Conservation (phyloP, 768 basidiomycete species). For the Amanita exitialis region DNA sequence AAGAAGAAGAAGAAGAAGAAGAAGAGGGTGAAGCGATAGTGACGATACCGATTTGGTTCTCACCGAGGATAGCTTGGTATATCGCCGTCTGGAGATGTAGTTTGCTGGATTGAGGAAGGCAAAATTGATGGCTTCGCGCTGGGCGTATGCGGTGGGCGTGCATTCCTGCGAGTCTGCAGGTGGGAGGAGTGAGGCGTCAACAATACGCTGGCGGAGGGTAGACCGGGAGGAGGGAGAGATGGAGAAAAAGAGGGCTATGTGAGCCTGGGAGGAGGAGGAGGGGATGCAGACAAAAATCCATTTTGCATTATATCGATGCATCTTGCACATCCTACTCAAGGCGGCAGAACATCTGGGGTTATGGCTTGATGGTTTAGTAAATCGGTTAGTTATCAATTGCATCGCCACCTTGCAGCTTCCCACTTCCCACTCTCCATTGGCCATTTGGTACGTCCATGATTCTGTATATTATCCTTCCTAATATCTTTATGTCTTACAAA, state of each 20-base stretch:
- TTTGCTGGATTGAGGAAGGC: conserved; percentile 81
- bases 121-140: conserved; percentile 77
- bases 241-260: conserved; percentile 5
- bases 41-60: too few species aligned
- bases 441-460: too few species aligned
- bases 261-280: not conserved
- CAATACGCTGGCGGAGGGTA: conserved; percentile 1
- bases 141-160: conserved; percentile 38
- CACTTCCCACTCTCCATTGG: too few species aligned
- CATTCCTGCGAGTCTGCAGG: not conserved
- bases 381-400: too few species aligned
- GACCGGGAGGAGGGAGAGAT: not conserved
- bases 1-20: too few species aligned
- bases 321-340: too few species aligned
- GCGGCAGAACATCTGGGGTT: too few species aligned
- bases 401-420: not conserved
- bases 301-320: too few species aligned
- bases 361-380: too few species aligned
- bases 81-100: conserved; percentile 80
- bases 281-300: too few species aligned
- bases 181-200: not conserved
- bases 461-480: not conserved
- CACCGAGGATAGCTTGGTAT: conserved; percentile 69
- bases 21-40: too few species aligned
- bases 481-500: not conserved